phyloP scores from a whole-genome alignment of 1,139 yeast genomes.

The Barnettozyma hawaiiensis region DNA sequence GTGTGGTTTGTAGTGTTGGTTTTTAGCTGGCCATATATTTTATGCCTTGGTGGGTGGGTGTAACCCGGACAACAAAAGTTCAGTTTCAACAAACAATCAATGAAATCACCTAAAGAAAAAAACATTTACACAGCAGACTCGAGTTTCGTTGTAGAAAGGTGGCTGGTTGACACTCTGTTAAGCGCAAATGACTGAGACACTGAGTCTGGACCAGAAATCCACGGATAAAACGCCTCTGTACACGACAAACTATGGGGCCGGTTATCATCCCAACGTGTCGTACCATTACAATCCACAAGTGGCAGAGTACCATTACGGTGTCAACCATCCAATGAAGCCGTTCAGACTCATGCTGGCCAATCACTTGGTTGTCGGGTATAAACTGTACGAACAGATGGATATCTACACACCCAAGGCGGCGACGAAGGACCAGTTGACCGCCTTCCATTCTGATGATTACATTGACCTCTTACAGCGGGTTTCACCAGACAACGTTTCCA shows the following conservation, averaged over 20 bases:
- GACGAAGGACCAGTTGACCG: constrained; percentile 66
- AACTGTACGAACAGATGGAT: constrained; percentile 86
- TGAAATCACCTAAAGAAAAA: neutral
- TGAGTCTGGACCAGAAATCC: constrained; percentile 51
- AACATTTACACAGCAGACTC: too few relatives aligned
- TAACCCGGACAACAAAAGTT: neutral
- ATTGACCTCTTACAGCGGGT: constrained; percentile 72
- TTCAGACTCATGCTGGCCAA: constrained; percentile 90
- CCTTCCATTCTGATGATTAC: constrained; percentile 87
- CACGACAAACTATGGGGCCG: constrained; percentile 31
- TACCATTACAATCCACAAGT: constrained; percentile 87
- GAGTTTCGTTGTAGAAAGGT: too few relatives aligned
- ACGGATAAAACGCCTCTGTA: constrained; percentile 53
- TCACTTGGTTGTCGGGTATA: constrained; percentile 80
- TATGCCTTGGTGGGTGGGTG: neutral
- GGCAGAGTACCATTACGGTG: constrained; percentile 81
- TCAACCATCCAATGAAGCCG: constrained; percentile 98
- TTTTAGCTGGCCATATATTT: too few relatives aligned
- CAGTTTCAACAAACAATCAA: neutral
- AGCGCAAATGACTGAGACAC: constrained; percentile 26
- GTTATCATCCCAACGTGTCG: constrained; percentile 57
- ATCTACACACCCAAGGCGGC: constrained; percentile 79
- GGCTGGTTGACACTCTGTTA: too few relatives aligned
- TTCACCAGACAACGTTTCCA: constrained; percentile 72
- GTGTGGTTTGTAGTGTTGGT: too few relatives aligned